Conservation (phyloP, 2,329 filamentous ascomycete genomes). For the Verticillium klebahnii region DNA sequence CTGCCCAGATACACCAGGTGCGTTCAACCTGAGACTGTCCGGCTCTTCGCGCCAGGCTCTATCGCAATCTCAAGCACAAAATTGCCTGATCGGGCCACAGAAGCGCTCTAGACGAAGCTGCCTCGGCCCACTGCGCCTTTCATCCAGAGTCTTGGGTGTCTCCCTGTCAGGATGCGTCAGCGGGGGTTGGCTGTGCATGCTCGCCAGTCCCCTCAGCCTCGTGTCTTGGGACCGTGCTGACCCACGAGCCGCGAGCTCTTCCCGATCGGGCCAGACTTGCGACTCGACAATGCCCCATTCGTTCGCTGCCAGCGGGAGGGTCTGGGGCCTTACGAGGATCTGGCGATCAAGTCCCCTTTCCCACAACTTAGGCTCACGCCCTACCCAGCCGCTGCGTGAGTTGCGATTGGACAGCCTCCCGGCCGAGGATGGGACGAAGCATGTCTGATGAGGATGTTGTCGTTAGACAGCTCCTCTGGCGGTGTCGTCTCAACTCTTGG, state of each 20-base stretch:
- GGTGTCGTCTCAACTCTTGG: background rate
- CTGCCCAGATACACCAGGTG: background rate
- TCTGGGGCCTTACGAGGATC: background rate
- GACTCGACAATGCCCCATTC: slow-evolving; percentile 4
- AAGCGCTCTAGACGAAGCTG: background rate
- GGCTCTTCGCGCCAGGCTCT: background rate
- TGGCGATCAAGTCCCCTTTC: background rate
- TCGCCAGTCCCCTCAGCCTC: background rate
- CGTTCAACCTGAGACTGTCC: background rate
- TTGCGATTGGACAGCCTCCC: slow-evolving; percentile 3
- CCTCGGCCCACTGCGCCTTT: background rate
- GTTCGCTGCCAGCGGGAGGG: background rate
- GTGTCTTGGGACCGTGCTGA: slow-evolving; percentile 6
- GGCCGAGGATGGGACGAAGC: background rate
- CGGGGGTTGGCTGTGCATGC: background rate
- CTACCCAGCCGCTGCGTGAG: background rate
- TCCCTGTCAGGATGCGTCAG: background rate
- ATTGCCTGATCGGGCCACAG: background rate
- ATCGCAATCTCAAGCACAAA: background rate
- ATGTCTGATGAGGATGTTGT: background rate
- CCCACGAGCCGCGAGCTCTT: slow-evolving; percentile 3
- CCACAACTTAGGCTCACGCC: background rate
- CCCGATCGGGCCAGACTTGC: slow-evolving; percentile 13
- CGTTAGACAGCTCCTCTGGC: background rate
- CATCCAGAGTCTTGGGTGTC: background rate